Evolutionary conservation across 345 rosid genomes (phyloP).

Genomic region (Carallia brachiata): DNA sequence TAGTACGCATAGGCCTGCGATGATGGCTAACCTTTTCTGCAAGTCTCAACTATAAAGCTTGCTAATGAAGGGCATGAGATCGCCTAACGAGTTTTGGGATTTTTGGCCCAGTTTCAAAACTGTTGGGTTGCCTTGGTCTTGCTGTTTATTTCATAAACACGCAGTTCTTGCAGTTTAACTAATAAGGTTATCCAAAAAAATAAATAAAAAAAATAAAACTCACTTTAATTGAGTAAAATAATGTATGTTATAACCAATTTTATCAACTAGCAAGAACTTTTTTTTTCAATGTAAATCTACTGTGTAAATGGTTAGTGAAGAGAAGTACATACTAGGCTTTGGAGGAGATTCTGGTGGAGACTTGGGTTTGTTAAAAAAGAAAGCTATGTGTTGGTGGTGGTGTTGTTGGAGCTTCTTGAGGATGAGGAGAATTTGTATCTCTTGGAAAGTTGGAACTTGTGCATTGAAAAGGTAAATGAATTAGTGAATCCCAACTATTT

Average conservation of each 20-base stretch:
- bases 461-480: conserved; percentile 9
- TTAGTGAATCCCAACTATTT: conserved; percentile 12
- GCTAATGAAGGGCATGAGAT: conserved; percentile 53
- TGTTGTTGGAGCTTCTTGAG: background rate
- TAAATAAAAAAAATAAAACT: too few relatives aligned
- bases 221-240: background rate
- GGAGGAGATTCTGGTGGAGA: conserved; percentile 7
- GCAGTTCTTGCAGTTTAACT: conserved; percentile 45
- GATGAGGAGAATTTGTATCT: background rate
- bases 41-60: conserved; percentile 31
- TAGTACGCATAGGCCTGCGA: conserved; percentile 14
- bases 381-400: conserved; percentile 7
- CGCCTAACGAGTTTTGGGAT: conserved; percentile 39
- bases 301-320: background rate
- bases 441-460: conserved; percentile 8
- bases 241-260: background rate
- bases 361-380: conserved; percentile 12
- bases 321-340: conserved; percentile 3
- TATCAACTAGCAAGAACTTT: too few relatives aligned
- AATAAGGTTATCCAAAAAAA: background rate
- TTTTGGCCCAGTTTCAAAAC: conserved; percentile 42
- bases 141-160: conserved; percentile 53
- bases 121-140: conserved; percentile 55
- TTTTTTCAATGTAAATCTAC: too few relatives aligned
- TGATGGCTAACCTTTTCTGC: conserved; percentile 18